Evolutionary conservation across 441 rosid species (phyloP), one percentile per base, ranked within the genome.

Genomic region (Corymbia calophylla): DNA sequence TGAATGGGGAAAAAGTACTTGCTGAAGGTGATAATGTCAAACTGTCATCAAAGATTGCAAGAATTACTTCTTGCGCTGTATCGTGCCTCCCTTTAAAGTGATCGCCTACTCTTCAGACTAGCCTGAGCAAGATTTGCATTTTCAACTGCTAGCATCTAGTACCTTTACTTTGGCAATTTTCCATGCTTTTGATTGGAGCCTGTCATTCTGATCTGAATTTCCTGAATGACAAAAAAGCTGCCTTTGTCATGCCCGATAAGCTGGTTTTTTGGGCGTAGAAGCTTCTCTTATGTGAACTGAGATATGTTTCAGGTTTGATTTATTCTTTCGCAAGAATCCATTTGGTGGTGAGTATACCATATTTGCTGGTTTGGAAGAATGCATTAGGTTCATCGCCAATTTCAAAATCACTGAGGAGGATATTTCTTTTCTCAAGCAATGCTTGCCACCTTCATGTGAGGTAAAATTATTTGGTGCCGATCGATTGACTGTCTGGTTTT

Each of bases 281-380:
- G 58, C 81, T 86, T 68, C 53, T 86, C 77, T 89, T 58, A 53
- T 86, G 53, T 66, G 25, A 86, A 86, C 84, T 77, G 73, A 53
- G 68, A 70, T n/a, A 6, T 88, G 82, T 86, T 89, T 77, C 93
- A 96, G 99, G 93, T 98, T 98, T 90, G 98, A 97, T 93, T 91
- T 97, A 53, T 97, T 94, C 94, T 97, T 96, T 89, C 97, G 98
- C 90, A 96, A 91, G 96, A 96, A 95, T 91, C 98, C 98, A 1
- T 97, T 97, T 89, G 97, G 98, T 70, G 99, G 98, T 54, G 99
- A 97, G 89, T 97, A 95, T 81, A 96, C 99, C 5, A 91, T 97
- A 62, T 97, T 96, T 94, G 98, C 99, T 86, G 98, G 99, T 62
- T 93, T 97, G 89, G 99, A 97, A 87, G 99, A 97, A 91, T 97